These are phyloP conservation scores for Samsoniella hepiali DNA, from an alignment of 2,329 filamentous ascomycete species.

Conservation along the genomic window DNA sequence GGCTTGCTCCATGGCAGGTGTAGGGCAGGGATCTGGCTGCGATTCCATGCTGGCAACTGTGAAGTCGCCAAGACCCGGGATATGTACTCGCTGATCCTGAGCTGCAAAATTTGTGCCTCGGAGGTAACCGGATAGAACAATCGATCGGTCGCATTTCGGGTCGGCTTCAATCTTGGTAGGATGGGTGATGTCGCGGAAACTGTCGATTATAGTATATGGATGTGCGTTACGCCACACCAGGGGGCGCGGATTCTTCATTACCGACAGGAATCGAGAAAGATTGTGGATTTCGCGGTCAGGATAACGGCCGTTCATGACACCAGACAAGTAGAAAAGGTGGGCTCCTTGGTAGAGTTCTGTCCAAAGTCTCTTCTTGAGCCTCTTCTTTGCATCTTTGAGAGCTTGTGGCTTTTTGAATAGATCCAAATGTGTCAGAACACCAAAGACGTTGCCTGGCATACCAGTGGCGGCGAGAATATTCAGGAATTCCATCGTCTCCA, in stretches of 20 bases:
- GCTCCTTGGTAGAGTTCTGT: constrained; percentile 95
- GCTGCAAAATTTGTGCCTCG: constrained; percentile 92
- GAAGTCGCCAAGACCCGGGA: constrained; percentile 89
- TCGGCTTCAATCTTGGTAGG: constrained; percentile 88
- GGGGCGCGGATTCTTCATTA: constrained; percentile 99
- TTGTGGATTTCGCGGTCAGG: constrained; percentile 97
- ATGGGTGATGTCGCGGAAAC: constrained; percentile 91
- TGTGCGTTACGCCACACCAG: constrained; percentile 95
- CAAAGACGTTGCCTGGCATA: constrained; percentile 98
- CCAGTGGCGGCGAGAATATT: constrained; percentile 90
- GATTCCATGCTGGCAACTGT: constrained; percentile 80
- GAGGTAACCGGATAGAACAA: constrained; percentile 90
- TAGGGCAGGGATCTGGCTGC: constrained; percentile 91
- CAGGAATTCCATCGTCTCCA: constrained; percentile 99
- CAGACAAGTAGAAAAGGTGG: constrained; percentile 94
- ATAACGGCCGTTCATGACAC: constrained; percentile 94
- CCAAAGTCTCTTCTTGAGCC: constrained; percentile 94
- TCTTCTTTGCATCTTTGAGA: constrained; percentile 90
- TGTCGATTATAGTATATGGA: constrained; percentile 89
- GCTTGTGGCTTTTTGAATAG: constrained; percentile 92
- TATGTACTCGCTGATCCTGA: constrained; percentile 80
- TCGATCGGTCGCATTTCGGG: constrained; percentile 81
- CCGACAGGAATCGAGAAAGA: constrained; percentile 86
- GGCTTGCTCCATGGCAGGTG: constrained; percentile 84
- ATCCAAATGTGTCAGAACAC: constrained; percentile 92